Percentiles rank a stretch among this genome's conserved stretches.
Evolutionary conservation across 2,329 filamentous ascomycete species (phyloP).

Genomic region (Botrytis tulipae): DNA sequence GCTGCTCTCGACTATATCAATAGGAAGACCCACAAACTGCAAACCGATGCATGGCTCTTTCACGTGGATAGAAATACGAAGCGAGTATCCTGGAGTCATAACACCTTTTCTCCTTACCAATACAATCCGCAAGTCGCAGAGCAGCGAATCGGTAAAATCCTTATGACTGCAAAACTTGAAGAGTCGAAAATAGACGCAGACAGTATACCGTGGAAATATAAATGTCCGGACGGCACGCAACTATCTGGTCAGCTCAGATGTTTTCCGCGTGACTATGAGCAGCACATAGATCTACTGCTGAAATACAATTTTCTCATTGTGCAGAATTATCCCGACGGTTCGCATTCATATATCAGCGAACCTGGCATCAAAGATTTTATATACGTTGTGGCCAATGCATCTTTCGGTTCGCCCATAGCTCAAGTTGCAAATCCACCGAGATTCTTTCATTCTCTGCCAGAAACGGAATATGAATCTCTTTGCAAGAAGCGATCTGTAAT

Average conservation of each 20-base stretch:
- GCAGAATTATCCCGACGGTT: background rate
- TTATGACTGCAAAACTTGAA: background rate
- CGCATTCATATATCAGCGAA: background rate
- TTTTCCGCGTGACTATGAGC: background rate
- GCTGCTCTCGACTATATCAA: background rate
- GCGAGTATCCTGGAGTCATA: background rate
- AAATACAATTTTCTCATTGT: background rate
- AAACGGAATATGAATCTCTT: background rate
- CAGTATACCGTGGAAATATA: background rate
- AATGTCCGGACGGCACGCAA: background rate
- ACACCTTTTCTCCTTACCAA: background rate
- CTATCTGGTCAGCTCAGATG: background rate
- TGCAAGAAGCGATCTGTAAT: no score
- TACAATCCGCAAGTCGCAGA: background rate
- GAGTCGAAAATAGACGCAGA: background rate
- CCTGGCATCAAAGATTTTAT: rapidly evolving
- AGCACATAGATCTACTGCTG: background rate
- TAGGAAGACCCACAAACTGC: rapidly evolving
- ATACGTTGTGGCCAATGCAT: background rate
- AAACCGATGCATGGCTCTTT: background rate
- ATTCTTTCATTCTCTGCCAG: background rate
- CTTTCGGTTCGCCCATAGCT: background rate
- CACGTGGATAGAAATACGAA: rapidly evolving
- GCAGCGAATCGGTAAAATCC: background rate
- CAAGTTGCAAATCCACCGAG: background rate